Conservation (phyloP, 2,329 filamentous ascomycete species). For the Geosmithia putterillii region DNA sequence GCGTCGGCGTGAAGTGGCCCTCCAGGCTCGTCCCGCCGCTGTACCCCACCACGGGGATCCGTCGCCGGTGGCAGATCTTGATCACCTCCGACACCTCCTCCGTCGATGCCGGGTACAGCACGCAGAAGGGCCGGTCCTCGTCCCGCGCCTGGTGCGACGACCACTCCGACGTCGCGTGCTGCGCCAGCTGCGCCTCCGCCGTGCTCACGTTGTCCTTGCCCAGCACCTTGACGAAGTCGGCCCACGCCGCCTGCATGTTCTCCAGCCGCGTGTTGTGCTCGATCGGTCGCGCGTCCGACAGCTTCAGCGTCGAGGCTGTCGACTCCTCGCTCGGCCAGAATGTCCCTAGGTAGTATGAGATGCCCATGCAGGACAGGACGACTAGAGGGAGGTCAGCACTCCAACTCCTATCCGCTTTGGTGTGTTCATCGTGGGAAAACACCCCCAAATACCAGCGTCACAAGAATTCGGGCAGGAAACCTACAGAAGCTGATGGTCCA, state of each 20-base stretch:
- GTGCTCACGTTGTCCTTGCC: slow-evolving; percentile 56
- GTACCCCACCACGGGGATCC: slow-evolving; percentile 78
- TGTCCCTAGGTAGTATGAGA: slow-evolving; percentile 48
- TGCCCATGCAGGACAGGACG: slow-evolving; percentile 35
- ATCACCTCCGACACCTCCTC: slow-evolving; percentile 79
- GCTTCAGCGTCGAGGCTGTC: slow-evolving; percentile 45
- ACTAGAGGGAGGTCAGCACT: slow-evolving; percentile 20
- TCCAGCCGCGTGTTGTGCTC: slow-evolving; percentile 45
- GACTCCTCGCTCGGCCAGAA: slow-evolving; percentile 37
- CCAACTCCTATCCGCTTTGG: no score
- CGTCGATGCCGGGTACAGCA: slow-evolving; percentile 67
- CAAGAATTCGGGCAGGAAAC: slow-evolving; percentile 7
- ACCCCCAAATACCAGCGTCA: not conserved
- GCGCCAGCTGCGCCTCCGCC: slow-evolving; percentile 36
- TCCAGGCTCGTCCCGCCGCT: slow-evolving; percentile 83
- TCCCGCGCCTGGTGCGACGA: slow-evolving; percentile 41
- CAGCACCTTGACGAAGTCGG: slow-evolving; percentile 53
- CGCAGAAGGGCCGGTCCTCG: slow-evolving; percentile 46
- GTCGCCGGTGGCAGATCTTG: slow-evolving; percentile 71
- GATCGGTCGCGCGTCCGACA: slow-evolving; percentile 35
- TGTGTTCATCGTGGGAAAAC: not conserved
- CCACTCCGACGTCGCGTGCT: slow-evolving; percentile 50
- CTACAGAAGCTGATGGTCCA: slow-evolving; percentile 43
- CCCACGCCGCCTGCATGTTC: slow-evolving; percentile 58
- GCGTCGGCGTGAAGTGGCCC: slow-evolving; percentile 75